phyloP scores from a whole-genome alignment of 768 basidiomycete genomes.

The Auriscalpium orientale region DNA sequence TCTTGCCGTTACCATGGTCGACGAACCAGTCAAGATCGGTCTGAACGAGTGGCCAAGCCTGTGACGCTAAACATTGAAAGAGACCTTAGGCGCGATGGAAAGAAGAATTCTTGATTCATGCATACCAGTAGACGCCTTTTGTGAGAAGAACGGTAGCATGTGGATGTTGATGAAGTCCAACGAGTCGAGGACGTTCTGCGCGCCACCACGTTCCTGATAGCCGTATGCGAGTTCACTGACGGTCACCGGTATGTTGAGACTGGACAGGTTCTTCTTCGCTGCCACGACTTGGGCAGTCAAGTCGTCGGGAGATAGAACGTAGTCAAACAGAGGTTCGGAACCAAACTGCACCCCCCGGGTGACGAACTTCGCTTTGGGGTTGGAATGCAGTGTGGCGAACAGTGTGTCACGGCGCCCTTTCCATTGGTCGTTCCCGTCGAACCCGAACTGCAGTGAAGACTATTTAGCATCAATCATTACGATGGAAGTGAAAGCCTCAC shows the following conservation, averaged over 20 bases:
- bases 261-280: conserved; percentile 42
- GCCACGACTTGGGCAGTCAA: conserved; percentile 44
- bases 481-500: conserved; percentile 27
- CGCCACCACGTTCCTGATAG: conserved; percentile 45
- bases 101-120: background rate
- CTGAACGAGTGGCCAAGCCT: conserved; percentile 56
- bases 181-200: conserved; percentile 46
- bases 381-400: conserved; percentile 20
- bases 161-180: conserved; percentile 62
- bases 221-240: conserved; percentile 34
- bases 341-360: conserved; percentile 65
- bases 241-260: conserved; percentile 57
- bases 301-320: conserved; percentile 38
- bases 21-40: conserved; percentile 63
- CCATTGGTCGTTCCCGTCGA: conserved; percentile 20
- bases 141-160: conserved; percentile 64
- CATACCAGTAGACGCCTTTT: conserved; percentile 47
- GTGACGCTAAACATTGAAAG: conserved; percentile 32
- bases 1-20: conserved; percentile 55
- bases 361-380: conserved; percentile 45
- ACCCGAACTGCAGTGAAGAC: conserved; percentile 21
- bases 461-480: background rate
- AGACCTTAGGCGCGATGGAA: background rate
- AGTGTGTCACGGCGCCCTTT: conserved; percentile 19
- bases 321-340: conserved; percentile 60